Evolutionary conservation across 495 filamentous ascomycete species (phyloP).

Genomic region (Aspergillus indologenus): DNA sequence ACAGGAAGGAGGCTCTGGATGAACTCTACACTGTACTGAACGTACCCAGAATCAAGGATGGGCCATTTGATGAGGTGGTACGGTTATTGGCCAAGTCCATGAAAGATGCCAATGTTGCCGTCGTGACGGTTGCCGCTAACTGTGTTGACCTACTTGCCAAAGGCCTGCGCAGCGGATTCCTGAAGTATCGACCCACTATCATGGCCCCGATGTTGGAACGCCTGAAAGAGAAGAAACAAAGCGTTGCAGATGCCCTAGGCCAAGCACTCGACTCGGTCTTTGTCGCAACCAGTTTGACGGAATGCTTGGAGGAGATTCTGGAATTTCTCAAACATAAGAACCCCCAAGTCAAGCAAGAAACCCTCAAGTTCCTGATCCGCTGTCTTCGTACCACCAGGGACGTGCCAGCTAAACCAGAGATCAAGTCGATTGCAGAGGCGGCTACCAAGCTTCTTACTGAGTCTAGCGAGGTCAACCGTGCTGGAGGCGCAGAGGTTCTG

Average conservation of each 20-base stretch:
- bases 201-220: constrained; percentile 89
- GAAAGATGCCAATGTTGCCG: constrained; percentile 97
- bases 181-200: constrained; percentile 74
- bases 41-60: constrained; percentile 89
- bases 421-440: constrained; percentile 79
- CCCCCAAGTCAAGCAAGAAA: constrained; percentile 93
- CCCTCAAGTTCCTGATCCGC: constrained; percentile 83
- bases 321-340: constrained; percentile 91
- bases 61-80: constrained; percentile 78
- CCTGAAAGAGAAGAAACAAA: constrained; percentile 93
- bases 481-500: constrained; percentile 84
- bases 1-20: constrained; percentile 92
- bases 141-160: constrained; percentile 91
- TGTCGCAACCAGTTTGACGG: constrained; percentile 68
- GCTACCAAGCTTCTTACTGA: constrained; percentile 87
- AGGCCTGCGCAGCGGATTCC: constrained; percentile 74
- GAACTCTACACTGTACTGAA: constrained; percentile 73
- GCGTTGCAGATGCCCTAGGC: constrained; percentile 81
- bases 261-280: constrained; percentile 88
- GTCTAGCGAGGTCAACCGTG: constrained; percentile 76
- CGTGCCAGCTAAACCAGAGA: constrained; percentile 77
- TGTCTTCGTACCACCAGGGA: constrained; percentile 81
- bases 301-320: constrained; percentile 84
- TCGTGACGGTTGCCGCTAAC: constrained; percentile 90
- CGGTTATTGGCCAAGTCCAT: constrained; percentile 85